Base-by-base conservation (phyloP, 2,329 filamentous ascomycete genomes). In the Podosphaera leucotricha region DNA sequence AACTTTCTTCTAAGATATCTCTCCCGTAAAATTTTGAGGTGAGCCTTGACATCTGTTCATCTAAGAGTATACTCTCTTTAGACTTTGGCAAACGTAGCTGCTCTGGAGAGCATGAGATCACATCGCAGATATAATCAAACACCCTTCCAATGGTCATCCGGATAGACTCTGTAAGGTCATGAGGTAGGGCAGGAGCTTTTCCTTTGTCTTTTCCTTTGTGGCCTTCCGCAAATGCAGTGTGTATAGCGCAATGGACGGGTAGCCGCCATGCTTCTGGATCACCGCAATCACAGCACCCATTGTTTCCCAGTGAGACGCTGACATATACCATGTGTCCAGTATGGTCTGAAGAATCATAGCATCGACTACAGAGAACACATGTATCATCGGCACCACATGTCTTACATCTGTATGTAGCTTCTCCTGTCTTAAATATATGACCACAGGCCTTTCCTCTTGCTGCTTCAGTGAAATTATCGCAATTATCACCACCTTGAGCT, bases 31-130 rank as follows among this genome's bases (percentile, higher is more conserved):
- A 86, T 41, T 75, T 76, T 0, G 79, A 72, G 6, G 72, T 75
- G 28, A 95, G 64, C 18, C 86, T 72, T 15, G 87, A 93, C 47
- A 72, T 68, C 46, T 70, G 67, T 62, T 95, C 90, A 59, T 98
- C 90, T 48, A 77, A 69, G 45, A 74, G 63, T 45, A 98, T 90
- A 1, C 76, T 80, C 44, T 84, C 77, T 49, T 77, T 72, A 0
- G 84, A 81, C 64, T 95, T 98, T 7, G 77, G 67, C 47, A 92
- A 67, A 36, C 90, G 76, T 41, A 98, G 68, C 61, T 98, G 87
- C 62, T 98, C 92, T 0, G 92, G 92, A 1, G 87, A 92, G 62
- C 92, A 98, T 2, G 90, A 95, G 50, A 95, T 85, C 48, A 98
- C 85, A 64, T 98, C 90, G 63, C 87, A 94, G 49, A 98, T 77